Evolutionary conservation across 495 filamentous ascomycete genomes (phyloP).

Genomic region (Tirmania nivea): DNA sequence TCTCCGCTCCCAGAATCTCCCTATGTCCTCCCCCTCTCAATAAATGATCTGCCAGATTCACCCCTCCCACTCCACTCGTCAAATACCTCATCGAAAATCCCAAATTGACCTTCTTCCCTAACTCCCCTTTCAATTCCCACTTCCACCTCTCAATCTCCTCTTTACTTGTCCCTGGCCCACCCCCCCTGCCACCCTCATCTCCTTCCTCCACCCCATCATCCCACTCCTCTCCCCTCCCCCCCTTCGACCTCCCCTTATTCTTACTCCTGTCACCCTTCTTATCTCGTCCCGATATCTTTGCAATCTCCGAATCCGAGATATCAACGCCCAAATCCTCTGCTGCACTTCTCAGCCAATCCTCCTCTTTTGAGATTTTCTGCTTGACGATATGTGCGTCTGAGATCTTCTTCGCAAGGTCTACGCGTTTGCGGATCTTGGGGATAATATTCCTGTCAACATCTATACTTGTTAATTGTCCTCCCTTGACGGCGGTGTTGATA

Average conservation of each 20-base stretch:
- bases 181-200: conserved; percentile 35
- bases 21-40: conserved; percentile 32
- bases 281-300: conserved; percentile 39
- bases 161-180: conserved; percentile 43
- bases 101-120: conserved; percentile 61
- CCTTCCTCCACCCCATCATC: conserved; percentile 21
- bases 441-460: conserved; percentile 68
- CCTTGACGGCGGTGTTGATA: conserved; percentile 19
- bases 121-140: conserved; percentile 39
- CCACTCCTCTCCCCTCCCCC: conserved; percentile 45
- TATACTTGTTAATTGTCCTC: conserved; percentile 33
- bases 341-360: conserved; percentile 61
- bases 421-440: conserved; percentile 46
- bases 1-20: conserved; percentile 42
- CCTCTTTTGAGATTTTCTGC: conserved; percentile 60
- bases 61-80: conserved; percentile 46
- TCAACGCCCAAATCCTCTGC: conserved; percentile 90
- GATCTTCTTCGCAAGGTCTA: conserved; percentile 58
- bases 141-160: conserved; percentile 35
- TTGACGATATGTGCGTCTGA: conserved; percentile 67
- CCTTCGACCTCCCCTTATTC: conserved; percentile 44
- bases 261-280: conserved; percentile 42
- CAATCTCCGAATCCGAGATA: conserved; percentile 60
- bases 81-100: conserved; percentile 85
- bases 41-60: conserved; percentile 65